Evolutionary conservation across 441 rosid species (phyloP).

Genomic region (Mallotus repandus): DNA sequence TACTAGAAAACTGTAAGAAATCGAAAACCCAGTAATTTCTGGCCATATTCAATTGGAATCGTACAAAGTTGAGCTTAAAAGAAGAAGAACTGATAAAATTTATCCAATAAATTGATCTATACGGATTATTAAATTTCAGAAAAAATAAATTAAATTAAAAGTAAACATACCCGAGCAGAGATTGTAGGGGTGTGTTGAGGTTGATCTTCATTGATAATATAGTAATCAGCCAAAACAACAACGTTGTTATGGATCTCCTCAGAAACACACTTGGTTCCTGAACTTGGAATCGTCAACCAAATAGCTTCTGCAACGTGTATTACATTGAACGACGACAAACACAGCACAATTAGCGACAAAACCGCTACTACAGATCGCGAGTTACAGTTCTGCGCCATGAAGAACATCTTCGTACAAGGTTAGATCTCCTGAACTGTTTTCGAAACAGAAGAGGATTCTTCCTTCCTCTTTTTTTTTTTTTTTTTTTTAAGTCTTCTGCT

Average conservation of each 20-base stretch:
- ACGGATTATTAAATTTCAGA: neutral
- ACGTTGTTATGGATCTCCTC: constrained; percentile 88
- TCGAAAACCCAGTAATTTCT: neutral
- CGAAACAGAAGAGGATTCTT: too few species aligned
- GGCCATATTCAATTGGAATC: too few species aligned
- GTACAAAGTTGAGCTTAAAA: neutral
- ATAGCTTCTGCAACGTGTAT: constrained; percentile 42
- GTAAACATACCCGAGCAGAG: constrained; percentile 49
- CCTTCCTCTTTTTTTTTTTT: too few species aligned
- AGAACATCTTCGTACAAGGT: neutral
- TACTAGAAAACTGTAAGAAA: neutral
- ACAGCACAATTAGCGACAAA: constrained; percentile 15
- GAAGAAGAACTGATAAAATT: neutral
- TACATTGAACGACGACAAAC: constrained; percentile 4
- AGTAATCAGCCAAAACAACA: constrained; percentile 73
- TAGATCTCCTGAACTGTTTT: neutral
- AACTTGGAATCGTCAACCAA: constrained; percentile 56
- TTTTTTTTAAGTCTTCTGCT: neutral
- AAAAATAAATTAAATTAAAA: neutral
- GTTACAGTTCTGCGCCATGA: constrained; percentile 14
- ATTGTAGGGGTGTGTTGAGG: constrained; percentile 45
- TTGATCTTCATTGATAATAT: constrained; percentile 56
- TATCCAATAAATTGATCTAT: neutral
- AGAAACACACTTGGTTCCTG: constrained; percentile 71
- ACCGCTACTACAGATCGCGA: constrained; percentile 18